Conservation (phyloP, 208 protist genomes). For the Lotmaria passim region DNA sequence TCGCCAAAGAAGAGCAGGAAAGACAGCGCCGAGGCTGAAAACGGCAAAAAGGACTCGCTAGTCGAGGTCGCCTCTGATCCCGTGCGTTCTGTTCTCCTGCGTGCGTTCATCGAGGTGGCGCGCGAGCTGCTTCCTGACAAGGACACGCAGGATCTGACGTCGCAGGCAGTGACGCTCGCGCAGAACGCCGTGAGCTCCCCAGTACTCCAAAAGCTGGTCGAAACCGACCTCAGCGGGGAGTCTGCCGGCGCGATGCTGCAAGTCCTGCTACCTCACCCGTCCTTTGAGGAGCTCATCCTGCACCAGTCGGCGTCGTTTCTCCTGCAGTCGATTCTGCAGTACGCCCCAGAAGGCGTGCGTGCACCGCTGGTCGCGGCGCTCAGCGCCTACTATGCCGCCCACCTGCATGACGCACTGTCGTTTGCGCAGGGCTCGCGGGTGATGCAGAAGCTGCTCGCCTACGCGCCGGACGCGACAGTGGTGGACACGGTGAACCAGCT, state of each 20-base stretch:
- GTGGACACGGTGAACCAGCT: conserved; percentile 53
- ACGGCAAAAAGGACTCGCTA: conserved; percentile 22
- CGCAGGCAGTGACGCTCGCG: conserved; percentile 48
- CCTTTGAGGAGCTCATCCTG: conserved; percentile 49
- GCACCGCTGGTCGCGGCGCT: conserved; percentile 49
- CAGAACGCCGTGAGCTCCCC: conserved; percentile 74
- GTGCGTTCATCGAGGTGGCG: conserved; percentile 67
- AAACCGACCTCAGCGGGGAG: conserved; percentile 39
- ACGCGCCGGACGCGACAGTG: conserved; percentile 67
- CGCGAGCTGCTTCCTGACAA: conserved; percentile 30
- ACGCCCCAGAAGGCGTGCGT: conserved; percentile 42
- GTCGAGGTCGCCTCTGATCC: conserved; percentile 59
- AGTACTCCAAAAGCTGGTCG: conserved; percentile 84
- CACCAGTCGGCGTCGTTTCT: conserved; percentile 73
- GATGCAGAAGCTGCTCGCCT: conserved; percentile 86
- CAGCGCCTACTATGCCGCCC: conserved; percentile 34
- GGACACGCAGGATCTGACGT: conserved; percentile 28
- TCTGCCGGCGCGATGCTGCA: conserved; percentile 33
- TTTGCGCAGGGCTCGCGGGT: conserved; percentile 82
- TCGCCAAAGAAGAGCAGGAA: neutral
- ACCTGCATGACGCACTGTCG: conserved; percentile 59
- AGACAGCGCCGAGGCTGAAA: neutral
- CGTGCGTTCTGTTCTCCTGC: conserved; percentile 74
- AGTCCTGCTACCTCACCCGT: conserved; percentile 31
- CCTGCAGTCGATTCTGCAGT: conserved; percentile 75